Evolutionary conservation across 768 basidiomycete genomes (phyloP).

Genomic region (Tremella fuciformis): DNA sequence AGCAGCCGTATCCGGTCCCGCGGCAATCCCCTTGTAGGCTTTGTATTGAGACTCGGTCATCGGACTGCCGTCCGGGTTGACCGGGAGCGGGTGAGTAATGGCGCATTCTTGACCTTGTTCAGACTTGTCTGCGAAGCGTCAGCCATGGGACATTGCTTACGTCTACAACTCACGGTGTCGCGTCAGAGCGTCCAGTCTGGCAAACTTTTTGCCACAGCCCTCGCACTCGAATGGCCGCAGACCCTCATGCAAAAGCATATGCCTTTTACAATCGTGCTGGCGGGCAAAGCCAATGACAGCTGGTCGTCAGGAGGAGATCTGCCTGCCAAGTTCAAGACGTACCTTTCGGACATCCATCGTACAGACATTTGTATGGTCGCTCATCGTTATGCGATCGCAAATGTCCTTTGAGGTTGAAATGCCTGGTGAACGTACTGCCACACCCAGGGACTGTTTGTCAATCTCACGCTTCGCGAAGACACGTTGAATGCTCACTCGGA

Average conservation of each 20-base stretch:
- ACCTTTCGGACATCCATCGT: slow-evolving; percentile 83
- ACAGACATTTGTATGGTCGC: slow-evolving; percentile 89
- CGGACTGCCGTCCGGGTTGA: slow-evolving; percentile 50
- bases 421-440: slow-evolving; percentile 81
- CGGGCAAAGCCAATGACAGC: slow-evolving; percentile 68
- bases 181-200: slow-evolving; percentile 90
- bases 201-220: slow-evolving; percentile 89
- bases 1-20: not conserved
- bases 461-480: not conserved
- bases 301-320: not conserved
- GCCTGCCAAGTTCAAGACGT: slow-evolving; percentile 5
- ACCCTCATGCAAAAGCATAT: slow-evolving; percentile 90
- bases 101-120: slow-evolving; percentile 78
- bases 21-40: slow-evolving; percentile 32
- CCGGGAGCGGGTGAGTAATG: slow-evolving; percentile 53
- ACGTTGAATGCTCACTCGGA: slow-evolving; percentile 53
- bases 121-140: slow-evolving; percentile 61
- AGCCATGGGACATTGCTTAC: not conserved
- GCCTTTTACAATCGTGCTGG: slow-evolving; percentile 94
- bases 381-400: slow-evolving; percentile 92
- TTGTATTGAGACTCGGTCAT: slow-evolving; percentile 51
- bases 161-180: slow-evolving; percentile 76
- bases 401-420: slow-evolving; percentile 95
- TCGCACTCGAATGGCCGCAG: slow-evolving; percentile 89
- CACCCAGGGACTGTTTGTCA: slow-evolving; percentile 68